Percentiles rank a stretch among this genome's conserved stretches.
phyloP scores from a whole-genome alignment of 768 basidiomycete genomes.

The Rhizopogon vulgaris region DNA sequence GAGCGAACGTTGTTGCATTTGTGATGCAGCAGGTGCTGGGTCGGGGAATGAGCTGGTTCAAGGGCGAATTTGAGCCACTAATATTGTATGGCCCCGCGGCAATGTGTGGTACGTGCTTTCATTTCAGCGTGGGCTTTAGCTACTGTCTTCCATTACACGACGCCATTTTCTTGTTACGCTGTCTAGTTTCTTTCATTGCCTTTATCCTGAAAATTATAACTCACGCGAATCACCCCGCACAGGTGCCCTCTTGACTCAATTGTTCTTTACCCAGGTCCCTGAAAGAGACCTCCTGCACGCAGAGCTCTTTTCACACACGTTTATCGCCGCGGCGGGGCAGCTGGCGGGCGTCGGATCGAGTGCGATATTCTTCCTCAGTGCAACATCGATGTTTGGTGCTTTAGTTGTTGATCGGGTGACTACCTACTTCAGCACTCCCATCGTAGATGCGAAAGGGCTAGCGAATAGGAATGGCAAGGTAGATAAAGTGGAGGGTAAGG shows the following conservation, averaged over 20 bases:
- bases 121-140: neutral
- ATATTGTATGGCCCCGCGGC: slow-evolving; percentile 72
- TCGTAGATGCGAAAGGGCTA: neutral
- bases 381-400: slow-evolving; percentile 48
- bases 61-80: slow-evolving; percentile 56
- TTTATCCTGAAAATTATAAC: neutral
- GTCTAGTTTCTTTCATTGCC: neutral
- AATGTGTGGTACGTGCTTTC: slow-evolving; percentile 49
- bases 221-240: neutral
- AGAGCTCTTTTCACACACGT: slow-evolving; percentile 53
- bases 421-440: slow-evolving; percentile 17
- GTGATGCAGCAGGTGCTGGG: slow-evolving; percentile 57
- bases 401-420: slow-evolving; percentile 48
- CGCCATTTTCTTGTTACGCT: neutral
- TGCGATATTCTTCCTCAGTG: slow-evolving; percentile 63
- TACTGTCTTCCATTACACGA: too few species aligned
- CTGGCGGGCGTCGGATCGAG: slow-evolving; percentile 67
- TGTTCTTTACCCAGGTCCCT: slow-evolving; percentile 33
- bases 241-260: slow-evolving; percentile 64
- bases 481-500: neutral
- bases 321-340: slow-evolving; percentile 55
- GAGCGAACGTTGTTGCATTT: slow-evolving; percentile 67
- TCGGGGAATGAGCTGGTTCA: slow-evolving; percentile 84
- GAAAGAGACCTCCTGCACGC: slow-evolving; percentile 40
- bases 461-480: neutral